Base-by-base conservation (phyloP, 1,284 basidiomycete species). In the Austropuccinia psidii region DNA sequence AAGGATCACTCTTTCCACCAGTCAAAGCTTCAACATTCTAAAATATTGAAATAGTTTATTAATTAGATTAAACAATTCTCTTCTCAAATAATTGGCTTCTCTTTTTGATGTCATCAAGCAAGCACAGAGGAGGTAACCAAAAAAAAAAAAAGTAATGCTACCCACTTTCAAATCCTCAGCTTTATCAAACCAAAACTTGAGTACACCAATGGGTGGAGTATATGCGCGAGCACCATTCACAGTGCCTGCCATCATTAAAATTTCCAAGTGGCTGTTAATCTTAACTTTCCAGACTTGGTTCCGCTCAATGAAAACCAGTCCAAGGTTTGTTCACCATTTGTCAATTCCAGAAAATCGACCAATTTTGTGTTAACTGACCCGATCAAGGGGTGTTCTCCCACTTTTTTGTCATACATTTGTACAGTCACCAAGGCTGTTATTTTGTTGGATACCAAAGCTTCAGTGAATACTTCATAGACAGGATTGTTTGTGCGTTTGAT, bases 231-330 rank as follows among this genome's bases (percentile, higher is more conserved):
- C 88, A 49, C 93, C 91, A 77, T 91, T 89, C 77, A 97, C 83
- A 74, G 88, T 88, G 54, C 95, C 95, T 9, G 93, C 87, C 89
- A 98, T 94, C 61, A 88, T 85, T 75, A 98, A 84, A 1, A 95
- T 82, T 96, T 97, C 93, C 94, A 99, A 77, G 93, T 88, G 0
- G 89, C 89, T 67, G 88, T 89, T 74, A 98, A 80, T 73, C 94
- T 85, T 45, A 98, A 79, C 78, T 89, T 89, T 29, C 93, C 93
- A 11, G 84, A 85, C 79, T 87, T 88, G 80, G 87, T 89, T 50
- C 87, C 85, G 76, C 85, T 87, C 69, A 99, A 83, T 4, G 90
- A 89, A 88, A 94, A 97, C 95, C 95, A 98, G 81, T 97, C 94
- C 77, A 89, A 86, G 52, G 83, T 86, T 84, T 77, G 85, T 70